Evolutionary conservation across 306 rosid species (phyloP), one percentile per base, ranked within the genome.

Genomic region (Prunus mira): DNA sequence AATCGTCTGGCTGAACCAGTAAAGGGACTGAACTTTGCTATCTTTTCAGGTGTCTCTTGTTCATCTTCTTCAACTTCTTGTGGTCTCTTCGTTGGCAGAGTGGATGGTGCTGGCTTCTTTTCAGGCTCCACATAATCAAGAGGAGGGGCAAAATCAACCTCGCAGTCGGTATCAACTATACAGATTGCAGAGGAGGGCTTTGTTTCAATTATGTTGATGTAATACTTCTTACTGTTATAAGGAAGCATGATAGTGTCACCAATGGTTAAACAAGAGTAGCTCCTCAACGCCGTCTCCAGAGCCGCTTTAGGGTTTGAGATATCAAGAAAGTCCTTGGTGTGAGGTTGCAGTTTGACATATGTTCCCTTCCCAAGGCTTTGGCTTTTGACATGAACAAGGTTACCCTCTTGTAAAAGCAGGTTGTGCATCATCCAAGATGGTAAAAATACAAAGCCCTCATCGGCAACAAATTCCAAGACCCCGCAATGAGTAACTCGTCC

Each of bases 381-480:
- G 55, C 32, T 73, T 43, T 65, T 60, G 45, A 80, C 12, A 19
- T 14, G 8, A 55, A 74, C 64, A 10, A 57, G 9, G 12, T 43
- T 65, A 7, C 57, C 79, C 0, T 67, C 71, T 67, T 34, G 5
- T 19, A 67, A 68, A 3, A 41, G 19, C 78, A 80, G 6, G 43
- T 73, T 73, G 30, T 56, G 7, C 75, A 79, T 73, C 64, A 67
- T 57, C 83, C 83, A 79, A 19, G 13, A 6, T 0, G 79, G 83
- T 22, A 79, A 17, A 60, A 25, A 20, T 11, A 56, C 27, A 12
- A 2, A 15, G 12, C 83, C 79, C 66, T 80, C 64, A 1, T 74
- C 83, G 9, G 79, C 72, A 7, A 34, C 49, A 49, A 80, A 80
- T 67, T 73, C 79, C 24, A 54, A 46, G n/a, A 74, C 79, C 6